These are phyloP conservation scores for Tolypocladium ovalisporum DNA, from an alignment of 2,329 filamentous ascomycete species.

Conservation along the genomic window DNA sequence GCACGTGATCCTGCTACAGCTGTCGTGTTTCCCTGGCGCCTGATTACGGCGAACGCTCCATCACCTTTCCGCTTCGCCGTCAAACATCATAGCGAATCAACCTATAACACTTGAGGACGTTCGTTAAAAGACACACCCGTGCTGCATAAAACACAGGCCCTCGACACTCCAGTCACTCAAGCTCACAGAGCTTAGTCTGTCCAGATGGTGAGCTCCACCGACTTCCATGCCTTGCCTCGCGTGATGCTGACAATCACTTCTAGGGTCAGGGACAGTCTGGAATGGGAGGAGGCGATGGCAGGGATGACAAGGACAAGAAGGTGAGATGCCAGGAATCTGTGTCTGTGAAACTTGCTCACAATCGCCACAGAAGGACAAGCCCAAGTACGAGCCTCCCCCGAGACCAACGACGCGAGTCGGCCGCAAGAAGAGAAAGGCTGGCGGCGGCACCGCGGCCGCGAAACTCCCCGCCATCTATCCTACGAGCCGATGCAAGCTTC, in stretches of 20 bases:
- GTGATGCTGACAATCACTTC: constrained; percentile 3
- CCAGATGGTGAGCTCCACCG: constrained; percentile 9
- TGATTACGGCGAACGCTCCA: constrained; percentile 18
- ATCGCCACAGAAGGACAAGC: constrained; percentile 81
- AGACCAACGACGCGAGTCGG: constrained; percentile 93
- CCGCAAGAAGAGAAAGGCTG: constrained; percentile 95
- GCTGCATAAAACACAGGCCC: constrained; percentile 5
- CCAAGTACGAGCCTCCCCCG: constrained; percentile 98
- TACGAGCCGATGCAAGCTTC: constrained; percentile 93
- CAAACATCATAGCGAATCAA: constrained; percentile 4
- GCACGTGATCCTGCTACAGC: constrained; percentile 21
- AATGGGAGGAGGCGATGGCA: constrained; percentile 70
- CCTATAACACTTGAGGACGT: constrained; percentile 6
- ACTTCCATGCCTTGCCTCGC: not conserved
- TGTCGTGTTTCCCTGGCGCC: constrained; percentile 37
- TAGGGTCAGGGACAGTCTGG: constrained; percentile 82
- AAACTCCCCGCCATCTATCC: constrained; percentile 93
- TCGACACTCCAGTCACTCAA: constrained; percentile 8
- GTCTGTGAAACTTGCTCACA: constrained; percentile 8
- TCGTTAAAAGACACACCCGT: not conserved
- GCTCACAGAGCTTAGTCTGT: constrained; percentile 18
- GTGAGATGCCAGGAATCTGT: constrained; percentile 30
- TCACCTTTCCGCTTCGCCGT: constrained; percentile 3
- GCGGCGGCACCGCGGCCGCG: constrained; percentile 84
- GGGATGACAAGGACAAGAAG: constrained; percentile 90